Evolutionary conservation across 1,139 yeast genomes (phyloP).

Genomic region (Pichia sp.): DNA sequence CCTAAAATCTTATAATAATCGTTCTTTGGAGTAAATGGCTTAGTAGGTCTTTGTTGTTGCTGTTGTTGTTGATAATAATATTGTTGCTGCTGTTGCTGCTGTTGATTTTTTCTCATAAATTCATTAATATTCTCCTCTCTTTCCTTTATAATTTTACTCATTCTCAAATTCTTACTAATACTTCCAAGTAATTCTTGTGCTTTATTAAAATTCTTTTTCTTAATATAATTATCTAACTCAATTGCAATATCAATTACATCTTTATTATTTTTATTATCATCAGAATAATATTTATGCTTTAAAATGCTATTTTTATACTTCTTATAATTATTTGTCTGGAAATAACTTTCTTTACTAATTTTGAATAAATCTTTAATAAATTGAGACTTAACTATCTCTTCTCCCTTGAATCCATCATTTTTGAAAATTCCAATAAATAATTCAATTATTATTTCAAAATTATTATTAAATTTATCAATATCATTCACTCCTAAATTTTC

Average conservation of each 20-base stretch:
- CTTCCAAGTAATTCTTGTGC: constrained; percentile 19
- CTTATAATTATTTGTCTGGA: constrained; percentile 8
- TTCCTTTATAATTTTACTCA: constrained; percentile 14
- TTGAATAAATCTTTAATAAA: constrained; percentile 21
- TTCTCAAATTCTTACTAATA: constrained; percentile 17
- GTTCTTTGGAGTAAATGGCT: constrained; percentile 35
- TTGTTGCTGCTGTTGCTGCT: constrained; percentile 42
- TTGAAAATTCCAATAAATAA: constrained; percentile 13
- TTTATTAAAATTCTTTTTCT: constrained; percentile 16
- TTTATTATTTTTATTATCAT: constrained; percentile 1
- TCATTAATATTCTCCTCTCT: constrained; percentile 16
- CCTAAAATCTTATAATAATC: constrained; percentile 83
- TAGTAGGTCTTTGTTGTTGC: constrained; percentile 35
- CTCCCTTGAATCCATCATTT: constrained; percentile 16
- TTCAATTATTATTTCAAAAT: constrained; percentile 22
- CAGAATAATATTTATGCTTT: constrained; percentile 12
- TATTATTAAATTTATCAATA: constrained; percentile 15
- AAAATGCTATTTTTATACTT: constrained; percentile 5
- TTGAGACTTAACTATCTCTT: constrained; percentile 17
- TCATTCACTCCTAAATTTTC: constrained; percentile 16
- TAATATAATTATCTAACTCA: constrained; percentile 22
- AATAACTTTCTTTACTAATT: constrained; percentile 21
- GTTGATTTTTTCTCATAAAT: constrained; percentile 35
- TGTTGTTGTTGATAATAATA: constrained; percentile 43
- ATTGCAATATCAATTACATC: constrained; percentile 22